Conservation (phyloP, 73 alveolate genomes). For the Stentor coeruleus region DNA sequence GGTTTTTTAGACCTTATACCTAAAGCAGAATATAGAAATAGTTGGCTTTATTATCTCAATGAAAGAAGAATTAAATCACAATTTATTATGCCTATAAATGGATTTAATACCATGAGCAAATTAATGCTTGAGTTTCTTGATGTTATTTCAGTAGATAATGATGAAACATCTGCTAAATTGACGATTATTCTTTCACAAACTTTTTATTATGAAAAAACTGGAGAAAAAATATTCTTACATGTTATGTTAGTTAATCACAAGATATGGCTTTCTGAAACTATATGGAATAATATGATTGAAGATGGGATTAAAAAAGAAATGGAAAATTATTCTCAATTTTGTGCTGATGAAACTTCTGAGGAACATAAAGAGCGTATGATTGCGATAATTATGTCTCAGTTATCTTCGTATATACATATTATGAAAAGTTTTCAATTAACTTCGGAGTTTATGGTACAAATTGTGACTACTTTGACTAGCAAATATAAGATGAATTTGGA, state of each 20-base stretch:
- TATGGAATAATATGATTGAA: not conserved
- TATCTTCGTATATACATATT: not conserved
- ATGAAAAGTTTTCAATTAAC: constrained; percentile 15
- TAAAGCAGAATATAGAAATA: not conserved
- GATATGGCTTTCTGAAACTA: not conserved
- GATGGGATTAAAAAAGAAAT: constrained; percentile 1
- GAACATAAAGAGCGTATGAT: not conserved
- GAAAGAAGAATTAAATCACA: constrained; percentile 5
- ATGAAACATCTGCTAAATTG: not conserved
- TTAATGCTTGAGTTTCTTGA: not conserved
- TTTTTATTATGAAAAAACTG: constrained; percentile 13
- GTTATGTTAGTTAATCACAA: not conserved
- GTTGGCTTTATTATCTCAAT: constrained; percentile 2
- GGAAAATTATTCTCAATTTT: not conserved
- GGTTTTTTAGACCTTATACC: not conserved
- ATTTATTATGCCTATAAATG: not conserved
- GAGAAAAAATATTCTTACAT: constrained; percentile 1
- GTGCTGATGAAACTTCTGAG: constrained; percentile 1
- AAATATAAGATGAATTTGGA: not conserved
- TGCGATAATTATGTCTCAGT: constrained; percentile 7
- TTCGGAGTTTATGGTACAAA: not conserved
- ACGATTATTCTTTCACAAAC: not conserved
- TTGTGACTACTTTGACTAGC: not conserved
- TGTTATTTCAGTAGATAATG: not conserved
- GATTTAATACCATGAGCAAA: not conserved